Conservation (phyloP, 257 asterid species). For the Solanum verrucosum region DNA sequence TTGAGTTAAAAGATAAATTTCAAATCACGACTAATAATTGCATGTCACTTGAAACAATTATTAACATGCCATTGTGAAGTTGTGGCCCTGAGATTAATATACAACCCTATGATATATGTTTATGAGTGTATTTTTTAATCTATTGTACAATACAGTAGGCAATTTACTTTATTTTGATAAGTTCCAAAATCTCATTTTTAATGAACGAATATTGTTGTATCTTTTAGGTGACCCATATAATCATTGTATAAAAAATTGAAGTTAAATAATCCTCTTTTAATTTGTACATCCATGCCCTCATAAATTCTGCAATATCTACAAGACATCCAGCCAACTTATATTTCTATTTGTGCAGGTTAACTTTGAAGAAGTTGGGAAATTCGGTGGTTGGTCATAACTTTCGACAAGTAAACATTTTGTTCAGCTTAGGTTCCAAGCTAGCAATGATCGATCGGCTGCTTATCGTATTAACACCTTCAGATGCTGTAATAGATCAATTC, state of each 20-base stretch:
- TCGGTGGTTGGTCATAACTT: not conserved
- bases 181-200: not conserved
- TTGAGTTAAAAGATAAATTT: not conserved
- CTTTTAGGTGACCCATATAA: not conserved
- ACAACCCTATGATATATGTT: not conserved
- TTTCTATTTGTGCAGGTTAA: not conserved
- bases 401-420: too few relatives aligned
- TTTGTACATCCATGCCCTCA: not conserved
- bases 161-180: not conserved
- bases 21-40: not conserved
- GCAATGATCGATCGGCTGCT: not conserved
- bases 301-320: not conserved
- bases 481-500: not conserved
- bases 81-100: not conserved
- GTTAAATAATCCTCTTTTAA: not conserved
- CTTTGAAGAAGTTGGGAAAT: not conserved
- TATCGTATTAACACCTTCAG: not conserved
- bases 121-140: not conserved
- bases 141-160: not conserved
- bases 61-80: not conserved
- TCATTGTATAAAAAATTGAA: not conserved
- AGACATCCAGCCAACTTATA: not conserved
- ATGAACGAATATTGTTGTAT: not conserved
- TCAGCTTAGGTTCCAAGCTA: too few relatives aligned
- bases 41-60: not conserved